phyloP scores from a whole-genome alignment of 257 asterid species.

The Solanum medicagineum region DNA sequence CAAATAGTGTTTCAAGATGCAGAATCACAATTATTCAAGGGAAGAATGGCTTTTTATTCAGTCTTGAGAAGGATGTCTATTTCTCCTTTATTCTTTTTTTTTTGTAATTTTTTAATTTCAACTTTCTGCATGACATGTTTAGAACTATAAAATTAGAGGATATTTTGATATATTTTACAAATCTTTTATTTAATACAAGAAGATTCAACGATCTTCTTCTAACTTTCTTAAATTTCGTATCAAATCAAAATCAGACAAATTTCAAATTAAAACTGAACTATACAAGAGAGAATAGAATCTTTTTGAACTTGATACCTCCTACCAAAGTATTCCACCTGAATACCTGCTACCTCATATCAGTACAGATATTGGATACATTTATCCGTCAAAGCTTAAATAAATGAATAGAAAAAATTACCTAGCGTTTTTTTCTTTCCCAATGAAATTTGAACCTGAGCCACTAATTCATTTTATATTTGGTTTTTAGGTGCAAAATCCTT shows the following conservation, averaged over 20 bases:
- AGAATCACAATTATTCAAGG: neutral
- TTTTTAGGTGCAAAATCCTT: neutral
- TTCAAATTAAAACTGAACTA: neutral
- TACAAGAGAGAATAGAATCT: slow-evolving; percentile 15
- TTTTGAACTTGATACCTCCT: slow-evolving; percentile 25
- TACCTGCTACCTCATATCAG: too few relatives aligned
- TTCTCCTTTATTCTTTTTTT: neutral
- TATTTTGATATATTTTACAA: too few relatives aligned
- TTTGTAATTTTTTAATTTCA: neutral
- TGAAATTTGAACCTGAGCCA: neutral
- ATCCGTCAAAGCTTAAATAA: too few relatives aligned
- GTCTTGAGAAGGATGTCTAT: neutral
- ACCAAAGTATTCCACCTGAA: too few relatives aligned
- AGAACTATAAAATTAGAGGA: neutral
- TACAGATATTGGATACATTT: too few relatives aligned
- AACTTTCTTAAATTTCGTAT: neutral
- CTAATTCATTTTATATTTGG: neutral
- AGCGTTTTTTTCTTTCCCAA: too few relatives aligned
- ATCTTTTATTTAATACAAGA: too few relatives aligned
- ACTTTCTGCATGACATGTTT: neutral
- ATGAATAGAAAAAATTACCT: too few relatives aligned
- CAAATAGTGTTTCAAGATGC: neutral
- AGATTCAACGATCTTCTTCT: neutral
- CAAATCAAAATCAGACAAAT: neutral
- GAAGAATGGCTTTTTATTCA: neutral